Evolutionary conservation across 2,329 filamentous ascomycete genomes (phyloP).

Genomic region (Ploettnerulaceae sp.): DNA sequence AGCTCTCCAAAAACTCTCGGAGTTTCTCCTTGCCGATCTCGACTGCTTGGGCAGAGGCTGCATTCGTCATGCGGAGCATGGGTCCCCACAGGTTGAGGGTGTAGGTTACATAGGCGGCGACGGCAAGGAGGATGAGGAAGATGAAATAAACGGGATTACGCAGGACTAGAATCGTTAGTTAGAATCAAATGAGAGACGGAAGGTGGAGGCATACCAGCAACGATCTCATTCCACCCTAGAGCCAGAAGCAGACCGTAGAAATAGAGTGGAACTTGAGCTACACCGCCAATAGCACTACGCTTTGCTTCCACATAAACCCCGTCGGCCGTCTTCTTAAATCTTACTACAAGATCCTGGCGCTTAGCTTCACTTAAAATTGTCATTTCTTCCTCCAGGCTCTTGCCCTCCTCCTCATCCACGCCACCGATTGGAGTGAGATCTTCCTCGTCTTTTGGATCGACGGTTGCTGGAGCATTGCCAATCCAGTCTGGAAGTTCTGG

Average conservation of each 20-base stretch:
- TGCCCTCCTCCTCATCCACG: constrained; percentile 89
- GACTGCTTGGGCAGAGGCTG: constrained; percentile 77
- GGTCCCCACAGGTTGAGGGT: constrained; percentile 93
- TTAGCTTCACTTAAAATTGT: constrained; percentile 88
- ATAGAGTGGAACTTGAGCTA: constrained; percentile 89
- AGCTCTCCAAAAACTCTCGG: constrained; percentile 81
- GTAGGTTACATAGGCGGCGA: constrained; percentile 84
- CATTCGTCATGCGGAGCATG: constrained; percentile 91
- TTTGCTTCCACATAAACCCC: constrained; percentile 98
- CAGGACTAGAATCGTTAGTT: constrained; percentile 56
- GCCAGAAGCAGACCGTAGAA: constrained; percentile 88
- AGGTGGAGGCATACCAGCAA: constrained; percentile 64
- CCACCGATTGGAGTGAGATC: constrained; percentile 86
- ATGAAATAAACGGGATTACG: constrained; percentile 93
- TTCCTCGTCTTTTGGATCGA: constrained; percentile 80
- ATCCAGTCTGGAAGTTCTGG: constrained; percentile 85
- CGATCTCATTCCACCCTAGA: constrained; percentile 97
- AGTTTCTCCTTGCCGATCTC: constrained; percentile 90
- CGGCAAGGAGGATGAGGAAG: constrained; percentile 70
- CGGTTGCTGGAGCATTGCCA: constrained; percentile 68
- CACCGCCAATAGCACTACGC: constrained; percentile 89
- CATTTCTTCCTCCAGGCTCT: constrained; percentile 94
- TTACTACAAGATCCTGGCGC: constrained; percentile 81
- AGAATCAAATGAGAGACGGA: background rate
- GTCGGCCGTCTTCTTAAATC: constrained; percentile 98